phyloP scores from a whole-genome alignment of 306 rosid genomes.

The Benincasa hispida region DNA sequence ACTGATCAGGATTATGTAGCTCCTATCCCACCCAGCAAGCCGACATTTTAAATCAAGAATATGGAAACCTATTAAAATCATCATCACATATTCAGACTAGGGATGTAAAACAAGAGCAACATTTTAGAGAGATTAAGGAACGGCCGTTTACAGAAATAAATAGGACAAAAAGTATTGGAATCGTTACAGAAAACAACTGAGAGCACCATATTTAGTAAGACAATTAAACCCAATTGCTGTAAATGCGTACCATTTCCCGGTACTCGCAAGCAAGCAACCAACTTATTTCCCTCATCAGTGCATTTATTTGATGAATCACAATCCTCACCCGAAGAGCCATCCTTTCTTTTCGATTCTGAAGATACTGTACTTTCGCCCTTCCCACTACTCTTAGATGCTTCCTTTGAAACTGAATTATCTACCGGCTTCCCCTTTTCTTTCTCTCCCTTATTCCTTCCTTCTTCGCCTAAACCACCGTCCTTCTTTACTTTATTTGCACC shows the following conservation, averaged over 20 bases:
- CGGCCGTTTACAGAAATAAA: neutral
- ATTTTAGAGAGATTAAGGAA: neutral
- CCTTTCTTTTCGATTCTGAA: constrained; percentile 8
- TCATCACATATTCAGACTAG: neutral
- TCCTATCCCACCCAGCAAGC: neutral
- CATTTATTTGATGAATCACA: constrained; percentile 35
- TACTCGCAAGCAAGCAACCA: constrained; percentile 42
- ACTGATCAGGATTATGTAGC: neutral
- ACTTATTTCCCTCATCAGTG: constrained; percentile 12
- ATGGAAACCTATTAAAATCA: neutral
- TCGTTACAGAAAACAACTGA: neutral
- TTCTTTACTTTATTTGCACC: constrained; percentile 5
- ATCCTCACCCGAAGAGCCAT: constrained; percentile 23
- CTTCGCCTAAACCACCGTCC: neutral
- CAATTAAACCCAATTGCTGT: neutral
- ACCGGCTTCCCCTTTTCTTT: constrained; percentile 10
- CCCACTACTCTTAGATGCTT: constrained; percentile 6
- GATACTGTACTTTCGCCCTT: constrained; percentile 7
- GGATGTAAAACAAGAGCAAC: neutral
- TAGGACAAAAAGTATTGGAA: neutral
- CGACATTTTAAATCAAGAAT: neutral
- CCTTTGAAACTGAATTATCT: constrained; percentile 8
- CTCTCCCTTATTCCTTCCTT: constrained; percentile 1
- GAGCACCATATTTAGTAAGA: neutral
- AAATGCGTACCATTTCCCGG: constrained; percentile 33